Evolutionary conservation across 2,329 filamentous ascomycete genomes (phyloP), one percentile per base, ranked within the genome.

Genomic region (Cercospora sp.): DNA sequence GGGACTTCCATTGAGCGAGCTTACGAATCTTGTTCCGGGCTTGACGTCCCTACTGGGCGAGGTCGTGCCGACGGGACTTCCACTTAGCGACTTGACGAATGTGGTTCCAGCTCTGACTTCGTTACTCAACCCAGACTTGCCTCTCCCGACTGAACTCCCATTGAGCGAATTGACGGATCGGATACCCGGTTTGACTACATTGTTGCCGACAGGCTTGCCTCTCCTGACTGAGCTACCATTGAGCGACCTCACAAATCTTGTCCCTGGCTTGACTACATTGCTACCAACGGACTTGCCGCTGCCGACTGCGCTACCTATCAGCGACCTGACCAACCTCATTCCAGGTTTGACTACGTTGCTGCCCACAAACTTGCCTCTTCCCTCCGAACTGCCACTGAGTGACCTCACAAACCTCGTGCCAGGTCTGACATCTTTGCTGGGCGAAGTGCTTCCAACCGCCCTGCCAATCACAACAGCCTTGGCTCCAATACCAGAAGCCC

Each of bases 381-480:
- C 28, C 9, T 51, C 13, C 20, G 26, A 30, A n/a, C 16, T 28
- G 23, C 26, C 30, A 40, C 2, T 63, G 33, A 31, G 36, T 40
- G 26, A 16, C 23, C 31, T 67, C 5, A 45, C 65, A 12, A 45
- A 63, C 40, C 33, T 67, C 8, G 48, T 45, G 3, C 48, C 31
- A n/a, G 60, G 58, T 6, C 28, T 67, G 31, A 67, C 53, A 7
- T 59, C 31, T 40, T 60, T 67, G 23, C 18, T 65, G 7, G 61
- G 13, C 6, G 57, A 26, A 0, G 40, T 48, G 7, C 28, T 65
- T 1, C 45, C 64, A 13, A 66, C 57, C 5, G 23, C 59, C 10
- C 26, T 60, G 13, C 48, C 51, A 18, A 8, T 28, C 48, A 28
- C 48, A 13, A 23, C 48, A 53, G 18, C 23, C 3, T 26, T 53